Evolutionary conservation across 192 early-diverging fungal genomes (phyloP).

Genomic region (Entrophospora sp.): DNA sequence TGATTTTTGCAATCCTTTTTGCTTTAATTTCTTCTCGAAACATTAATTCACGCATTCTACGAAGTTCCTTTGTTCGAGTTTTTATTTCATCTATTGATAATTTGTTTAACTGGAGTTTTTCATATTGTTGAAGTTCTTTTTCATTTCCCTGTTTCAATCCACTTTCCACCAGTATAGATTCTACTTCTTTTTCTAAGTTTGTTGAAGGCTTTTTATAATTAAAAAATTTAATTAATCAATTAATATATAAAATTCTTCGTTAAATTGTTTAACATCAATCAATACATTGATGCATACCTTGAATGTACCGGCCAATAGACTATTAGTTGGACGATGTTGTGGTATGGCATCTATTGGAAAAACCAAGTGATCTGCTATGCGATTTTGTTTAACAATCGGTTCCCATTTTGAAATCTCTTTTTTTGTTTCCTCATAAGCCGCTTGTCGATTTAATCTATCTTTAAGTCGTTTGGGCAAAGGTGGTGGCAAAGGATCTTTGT

Average conservation of each 20-base stretch:
- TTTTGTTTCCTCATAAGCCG: constrained; percentile 72
- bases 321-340: constrained; percentile 36
- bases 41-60: constrained; percentile 85
- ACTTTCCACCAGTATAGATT: constrained; percentile 54
- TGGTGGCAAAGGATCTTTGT: constrained; percentile 47
- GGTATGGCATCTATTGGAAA: constrained; percentile 51
- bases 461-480: constrained; percentile 79
- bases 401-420: constrained; percentile 80
- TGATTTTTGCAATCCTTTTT: constrained; percentile 92
- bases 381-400: constrained; percentile 67
- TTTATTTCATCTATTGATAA: constrained; percentile 73
- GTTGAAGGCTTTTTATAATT: constrained; percentile 34
- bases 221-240: too few relatives aligned
- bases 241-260: too few relatives aligned
- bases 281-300: constrained; percentile 29
- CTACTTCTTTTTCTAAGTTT: constrained; percentile 72
- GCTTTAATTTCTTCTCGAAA: constrained; percentile 86
- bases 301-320: constrained; percentile 54
- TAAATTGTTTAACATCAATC: too few relatives aligned
- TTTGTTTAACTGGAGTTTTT: constrained; percentile 79
- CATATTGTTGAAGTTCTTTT: constrained; percentile 65
- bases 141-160: constrained; percentile 77
- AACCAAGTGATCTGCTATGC: constrained; percentile 71
- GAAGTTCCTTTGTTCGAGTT: constrained; percentile 64
- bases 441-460: constrained; percentile 76